phyloP scores from a whole-genome alignment of 306 rosid species.

The Begonia masoniana region DNA sequence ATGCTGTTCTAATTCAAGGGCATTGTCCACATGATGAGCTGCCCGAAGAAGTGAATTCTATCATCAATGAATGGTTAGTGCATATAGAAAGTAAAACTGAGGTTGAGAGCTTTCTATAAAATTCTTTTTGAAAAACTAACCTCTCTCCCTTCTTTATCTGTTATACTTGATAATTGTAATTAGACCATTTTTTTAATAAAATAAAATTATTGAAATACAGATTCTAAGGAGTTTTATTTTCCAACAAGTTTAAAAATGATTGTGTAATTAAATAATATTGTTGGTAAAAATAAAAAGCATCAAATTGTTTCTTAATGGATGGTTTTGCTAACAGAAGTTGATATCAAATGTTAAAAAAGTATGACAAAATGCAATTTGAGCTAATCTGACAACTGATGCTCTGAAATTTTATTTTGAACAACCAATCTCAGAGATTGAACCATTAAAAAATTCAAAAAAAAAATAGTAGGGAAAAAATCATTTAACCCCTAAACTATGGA shows the following conservation, averaged over 20 bases:
- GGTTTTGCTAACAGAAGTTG: background rate
- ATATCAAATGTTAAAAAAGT: background rate
- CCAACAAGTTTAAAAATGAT: background rate
- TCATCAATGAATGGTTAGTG: slow-evolving; percentile 47
- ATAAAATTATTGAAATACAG: background rate
- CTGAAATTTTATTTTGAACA: too few species aligned
- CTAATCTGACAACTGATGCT: background rate
- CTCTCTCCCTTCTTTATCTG: background rate
- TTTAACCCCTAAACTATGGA: too few species aligned
- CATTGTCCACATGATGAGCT: slow-evolving; percentile 91
- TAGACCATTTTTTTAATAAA: background rate
- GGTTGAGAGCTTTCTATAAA: slow-evolving; percentile 17
- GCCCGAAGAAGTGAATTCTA: slow-evolving; percentile 58
- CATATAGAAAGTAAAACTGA: slow-evolving; percentile 25
- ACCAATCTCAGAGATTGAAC: too few species aligned
- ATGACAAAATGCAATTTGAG: background rate
- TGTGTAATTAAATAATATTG: background rate
- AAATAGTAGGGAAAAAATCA: too few species aligned
- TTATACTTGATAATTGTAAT: background rate
- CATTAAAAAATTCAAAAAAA: too few species aligned
- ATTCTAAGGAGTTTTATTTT: background rate
- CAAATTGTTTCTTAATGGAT: too few species aligned
- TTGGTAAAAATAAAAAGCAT: background rate
- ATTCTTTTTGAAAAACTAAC: background rate
- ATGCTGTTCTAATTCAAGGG: slow-evolving; percentile 24